Evolutionary conservation across 495 filamentous ascomycete species (phyloP).

Genomic region (Trichodelitschia bisporula): DNA sequence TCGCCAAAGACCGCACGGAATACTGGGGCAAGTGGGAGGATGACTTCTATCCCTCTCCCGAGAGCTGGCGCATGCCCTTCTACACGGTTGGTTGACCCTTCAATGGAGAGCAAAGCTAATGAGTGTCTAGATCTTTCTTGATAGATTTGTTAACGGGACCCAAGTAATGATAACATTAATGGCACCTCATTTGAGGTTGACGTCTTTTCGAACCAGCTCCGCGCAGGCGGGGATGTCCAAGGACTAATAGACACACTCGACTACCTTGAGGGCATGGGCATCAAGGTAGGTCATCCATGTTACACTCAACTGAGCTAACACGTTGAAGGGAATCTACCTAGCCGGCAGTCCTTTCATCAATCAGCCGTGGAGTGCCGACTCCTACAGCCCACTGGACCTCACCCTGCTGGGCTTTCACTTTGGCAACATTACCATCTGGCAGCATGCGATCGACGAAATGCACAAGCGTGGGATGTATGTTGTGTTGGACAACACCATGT

Average conservation of each 20-base stretch:
- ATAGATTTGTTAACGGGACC: slow-evolving; percentile 53
- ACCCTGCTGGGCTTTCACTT: slow-evolving; percentile 48
- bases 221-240: slow-evolving; percentile 46
- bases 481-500: slow-evolving; percentile 41
- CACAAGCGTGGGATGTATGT: slow-evolving; percentile 43
- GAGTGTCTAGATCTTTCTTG: no score
- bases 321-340: slow-evolving; percentile 44
- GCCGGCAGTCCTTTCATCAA: slow-evolving; percentile 48
- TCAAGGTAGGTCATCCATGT: slow-evolving; percentile 25
- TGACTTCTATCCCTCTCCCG: slow-evolving; percentile 29
- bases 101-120: no score
- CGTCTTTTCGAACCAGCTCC: slow-evolving; percentile 39
- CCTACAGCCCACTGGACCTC: slow-evolving; percentile 39
- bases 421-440: slow-evolving; percentile 38
- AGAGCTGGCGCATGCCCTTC: slow-evolving; percentile 47
- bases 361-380: slow-evolving; percentile 42
- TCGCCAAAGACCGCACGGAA: slow-evolving; percentile 29
- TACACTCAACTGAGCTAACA: neutral
- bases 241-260: slow-evolving; percentile 42
- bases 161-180: slow-evolving; percentile 46
- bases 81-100: no score
- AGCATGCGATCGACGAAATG: slow-evolving; percentile 35
- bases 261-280: slow-evolving; percentile 52
- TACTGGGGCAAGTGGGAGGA: slow-evolving; percentile 36
- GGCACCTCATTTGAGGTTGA: slow-evolving; percentile 47